Evolutionary conservation across 208 protist species (phyloP), one percentile per base, ranked within the genome.

Genomic region (Crithidia bombi): DNA sequence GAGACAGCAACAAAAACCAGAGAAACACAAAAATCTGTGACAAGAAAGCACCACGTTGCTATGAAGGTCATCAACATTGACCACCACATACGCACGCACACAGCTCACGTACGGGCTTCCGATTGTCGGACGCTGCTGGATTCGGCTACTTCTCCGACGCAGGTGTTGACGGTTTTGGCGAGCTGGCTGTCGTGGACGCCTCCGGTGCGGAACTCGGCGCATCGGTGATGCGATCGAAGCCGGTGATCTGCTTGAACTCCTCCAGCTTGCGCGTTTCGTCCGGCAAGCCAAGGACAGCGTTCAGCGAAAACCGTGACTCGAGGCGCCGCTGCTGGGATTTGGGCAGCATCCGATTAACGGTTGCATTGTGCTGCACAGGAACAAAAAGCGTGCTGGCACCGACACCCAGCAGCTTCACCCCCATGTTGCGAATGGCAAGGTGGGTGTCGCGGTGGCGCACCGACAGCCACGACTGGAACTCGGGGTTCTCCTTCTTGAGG

Each of bases 391-490:
- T 86, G 70, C 88, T 94, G 30, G 89, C 87, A 5, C 91, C 91
- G 19, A 90, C 87, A 49, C 91, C 91, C 5, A 93, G 73, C 51
- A 96, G 66, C 64, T 96, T 96, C 11, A 92, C 79, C 5, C 76
- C 75, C 59, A 93, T 74, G 76, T 96, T 96, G 25, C 91, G 89
- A 21, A 96, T 81, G 3, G 91, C 91, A 2, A 92, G 57, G 50
- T 90, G 81, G 3, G 91, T 92, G 81, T 94, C 89, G 47, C 69
- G 84, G 51, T 85, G 64, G 2, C 91, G 76, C 47, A 91, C 81
- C 7, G 89, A 85, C 21, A 96, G 75, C 89, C 91, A 96, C 49
- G 89, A 95, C 78, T 92, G 89, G 51, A 93, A 90, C 80, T 96
- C 89, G 0, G 91, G 89, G 62, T 94, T 96, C 58, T 92, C 80